Percentiles rank a stretch among this genome's conserved stretches.
Evolutionary conservation across 2,329 filamentous ascomycete genomes (phyloP).

Genomic region (Pseudogymnoascus sp.): DNA sequence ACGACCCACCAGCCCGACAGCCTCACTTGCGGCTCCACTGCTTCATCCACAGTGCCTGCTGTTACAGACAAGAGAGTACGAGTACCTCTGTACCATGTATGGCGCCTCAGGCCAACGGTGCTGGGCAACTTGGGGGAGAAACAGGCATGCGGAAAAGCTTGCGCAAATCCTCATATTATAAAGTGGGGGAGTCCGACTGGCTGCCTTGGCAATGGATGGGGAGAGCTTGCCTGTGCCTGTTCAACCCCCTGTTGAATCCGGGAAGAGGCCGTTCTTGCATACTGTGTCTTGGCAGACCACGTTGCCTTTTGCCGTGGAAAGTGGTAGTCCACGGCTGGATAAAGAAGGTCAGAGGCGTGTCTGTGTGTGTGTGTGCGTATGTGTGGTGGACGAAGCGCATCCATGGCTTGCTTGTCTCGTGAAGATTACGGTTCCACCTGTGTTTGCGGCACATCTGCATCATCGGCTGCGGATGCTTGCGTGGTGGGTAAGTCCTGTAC

Average conservation of each 20-base stretch:
- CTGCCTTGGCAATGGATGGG: not conserved
- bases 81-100: not conserved
- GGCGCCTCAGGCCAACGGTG: not conserved
- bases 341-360: not conserved
- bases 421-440: not conserved
- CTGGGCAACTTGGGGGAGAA: not conserved
- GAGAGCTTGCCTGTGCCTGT: not conserved
- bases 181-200: not conserved
- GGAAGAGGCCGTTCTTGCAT: not conserved
- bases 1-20: not conserved
- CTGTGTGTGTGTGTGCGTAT: no score
- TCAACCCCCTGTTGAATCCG: not conserved
- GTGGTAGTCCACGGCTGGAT: not conserved
- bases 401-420: not conserved
- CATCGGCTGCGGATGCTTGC: not conserved
- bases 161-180: not conserved
- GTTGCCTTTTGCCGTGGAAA: not conserved
- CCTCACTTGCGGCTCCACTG: not conserved
- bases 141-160: not conserved
- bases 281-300: not conserved
- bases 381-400: not conserved
- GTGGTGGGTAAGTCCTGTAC: not conserved
- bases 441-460: not conserved
- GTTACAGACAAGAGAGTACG: not conserved
- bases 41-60: not conserved